Evolutionary conservation across 2,329 filamentous ascomycete genomes (phyloP).

Genomic region (Fonsecaea multimorphosa): DNA sequence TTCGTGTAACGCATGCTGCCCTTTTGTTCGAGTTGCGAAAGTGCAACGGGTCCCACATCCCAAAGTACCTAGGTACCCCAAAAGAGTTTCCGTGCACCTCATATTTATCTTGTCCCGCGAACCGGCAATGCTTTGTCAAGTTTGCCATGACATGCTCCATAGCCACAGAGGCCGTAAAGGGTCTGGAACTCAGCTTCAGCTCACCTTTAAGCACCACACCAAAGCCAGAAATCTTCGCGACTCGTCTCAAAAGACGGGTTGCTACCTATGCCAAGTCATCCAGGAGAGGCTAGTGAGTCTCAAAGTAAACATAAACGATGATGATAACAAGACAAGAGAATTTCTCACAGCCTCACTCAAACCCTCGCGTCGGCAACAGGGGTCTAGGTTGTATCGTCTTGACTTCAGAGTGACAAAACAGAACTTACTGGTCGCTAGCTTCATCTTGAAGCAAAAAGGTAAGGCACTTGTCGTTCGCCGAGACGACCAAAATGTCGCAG

Average conservation of each 20-base stretch:
- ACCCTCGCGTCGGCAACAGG: neutral
- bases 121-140: conserved; percentile 20
- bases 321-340: no score
- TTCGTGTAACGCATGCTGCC: no score
- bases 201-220: conserved; percentile 17
- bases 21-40: no score
- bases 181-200: conserved; percentile 4
- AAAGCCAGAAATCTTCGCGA: conserved; percentile 2
- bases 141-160: conserved; percentile 24
- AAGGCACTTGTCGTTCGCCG: no score
- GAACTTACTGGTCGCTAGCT: conserved; percentile 15
- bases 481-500: no score
- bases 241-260: conserved; percentile 6
- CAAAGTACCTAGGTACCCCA: no score
- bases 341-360: neutral
- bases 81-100: no score
- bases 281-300: conserved; percentile 2
- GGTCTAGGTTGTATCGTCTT: conserved; percentile 19
- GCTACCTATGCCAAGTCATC: conserved; percentile 17
- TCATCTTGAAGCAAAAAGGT: conserved; percentile 20
- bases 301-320: neutral
- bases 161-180: conserved; percentile 10
- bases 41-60: no score
- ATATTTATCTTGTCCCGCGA: neutral
- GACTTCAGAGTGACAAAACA: neutral